Evolutionary conservation across 148 eudicot genomes (phyloP).

Genomic region (Tetragonia tetragonoides): DNA sequence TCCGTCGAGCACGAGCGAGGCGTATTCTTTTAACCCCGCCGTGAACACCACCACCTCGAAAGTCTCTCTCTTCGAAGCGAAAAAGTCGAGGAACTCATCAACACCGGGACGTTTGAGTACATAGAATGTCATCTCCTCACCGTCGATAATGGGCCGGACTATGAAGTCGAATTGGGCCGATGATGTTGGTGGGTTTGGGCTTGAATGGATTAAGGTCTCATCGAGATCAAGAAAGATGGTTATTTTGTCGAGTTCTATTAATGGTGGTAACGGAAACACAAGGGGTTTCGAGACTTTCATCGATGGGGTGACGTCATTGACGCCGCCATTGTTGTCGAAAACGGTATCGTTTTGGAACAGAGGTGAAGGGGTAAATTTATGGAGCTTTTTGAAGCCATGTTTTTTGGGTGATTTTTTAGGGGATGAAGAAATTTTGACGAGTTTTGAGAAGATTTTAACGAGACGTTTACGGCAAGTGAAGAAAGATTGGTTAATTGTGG

Average conservation of each 20-base stretch:
- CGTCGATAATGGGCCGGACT: conserved; percentile 67
- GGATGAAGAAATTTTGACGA: conserved; percentile 54
- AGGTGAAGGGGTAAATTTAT: conserved; percentile 14
- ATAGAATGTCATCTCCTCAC: conserved; percentile 50
- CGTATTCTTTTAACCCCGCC: conserved; percentile 77
- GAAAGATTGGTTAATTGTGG: conserved; percentile 56
- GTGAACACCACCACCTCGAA: conserved; percentile 76
- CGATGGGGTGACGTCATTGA: neutral
- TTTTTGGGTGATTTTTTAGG: conserved; percentile 44
- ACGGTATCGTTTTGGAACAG: neutral
- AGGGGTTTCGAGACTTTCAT: conserved; percentile 37
- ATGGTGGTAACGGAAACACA: conserved; percentile 50
- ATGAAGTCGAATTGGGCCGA: conserved; percentile 57
- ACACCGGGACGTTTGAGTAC: conserved; percentile 72
- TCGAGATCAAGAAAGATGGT: conserved; percentile 78
- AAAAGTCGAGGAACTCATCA: conserved; percentile 53
- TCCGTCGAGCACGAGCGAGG: conserved; percentile 55
- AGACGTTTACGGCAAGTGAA: conserved; percentile 68
- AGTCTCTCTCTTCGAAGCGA: conserved; percentile 32
- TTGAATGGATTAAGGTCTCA: conserved; percentile 78
- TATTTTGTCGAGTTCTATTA: conserved; percentile 18
- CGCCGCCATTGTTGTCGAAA: neutral
- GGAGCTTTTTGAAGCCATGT: conserved; percentile 47
- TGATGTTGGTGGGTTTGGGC: conserved; percentile 38
- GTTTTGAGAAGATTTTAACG: conserved; percentile 31